phyloP scores from a whole-genome alignment of 2,329 filamentous ascomycete genomes.

The Xylariaceae sp. region DNA sequence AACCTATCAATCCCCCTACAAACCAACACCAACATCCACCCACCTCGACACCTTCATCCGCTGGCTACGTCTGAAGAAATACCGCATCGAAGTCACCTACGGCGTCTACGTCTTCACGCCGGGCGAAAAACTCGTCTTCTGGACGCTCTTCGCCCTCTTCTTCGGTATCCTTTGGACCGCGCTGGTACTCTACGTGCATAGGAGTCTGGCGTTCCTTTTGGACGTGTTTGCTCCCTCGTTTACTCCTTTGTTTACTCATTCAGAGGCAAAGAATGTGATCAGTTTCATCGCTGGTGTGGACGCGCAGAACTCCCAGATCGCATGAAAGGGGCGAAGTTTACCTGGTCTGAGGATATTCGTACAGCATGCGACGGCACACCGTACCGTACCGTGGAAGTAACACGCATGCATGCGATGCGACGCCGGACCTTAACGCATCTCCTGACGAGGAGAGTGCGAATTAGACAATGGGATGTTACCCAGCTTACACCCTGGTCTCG shows the following conservation, averaged over 20 bases:
- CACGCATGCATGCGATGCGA: too few species aligned
- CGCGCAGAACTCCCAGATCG: slow-evolving; percentile 19
- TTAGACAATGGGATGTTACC: too few species aligned
- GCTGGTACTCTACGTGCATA: slow-evolving; percentile 62
- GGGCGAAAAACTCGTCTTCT: slow-evolving; percentile 73
- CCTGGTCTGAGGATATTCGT: too few species aligned
- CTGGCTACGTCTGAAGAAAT: slow-evolving; percentile 71
- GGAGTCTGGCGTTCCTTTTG: slow-evolving; percentile 59
- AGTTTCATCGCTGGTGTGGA: slow-evolving; percentile 1
- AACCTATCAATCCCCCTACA: slow-evolving; percentile 14
- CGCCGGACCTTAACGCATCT: too few species aligned
- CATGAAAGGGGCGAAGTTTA: slow-evolving; percentile 5
- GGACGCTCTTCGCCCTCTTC: slow-evolving; percentile 66
- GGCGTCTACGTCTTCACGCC: slow-evolving; percentile 74
- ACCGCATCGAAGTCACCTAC: slow-evolving; percentile 79
- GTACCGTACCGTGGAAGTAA: too few species aligned
- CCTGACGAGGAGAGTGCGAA: too few species aligned
- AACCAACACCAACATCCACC: slow-evolving; percentile 16
- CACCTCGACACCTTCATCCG: slow-evolving; percentile 42
- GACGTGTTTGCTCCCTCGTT: not conserved
- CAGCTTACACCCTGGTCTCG: too few species aligned
- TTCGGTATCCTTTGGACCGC: slow-evolving; percentile 64
- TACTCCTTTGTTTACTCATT: too few species aligned
- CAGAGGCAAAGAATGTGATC: not conserved
- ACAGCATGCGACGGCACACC: too few species aligned